These are phyloP conservation scores for Monilinia fructigena DNA, from an alignment of 2,329 filamentous ascomycete species.

Conservation along the genomic window DNA sequence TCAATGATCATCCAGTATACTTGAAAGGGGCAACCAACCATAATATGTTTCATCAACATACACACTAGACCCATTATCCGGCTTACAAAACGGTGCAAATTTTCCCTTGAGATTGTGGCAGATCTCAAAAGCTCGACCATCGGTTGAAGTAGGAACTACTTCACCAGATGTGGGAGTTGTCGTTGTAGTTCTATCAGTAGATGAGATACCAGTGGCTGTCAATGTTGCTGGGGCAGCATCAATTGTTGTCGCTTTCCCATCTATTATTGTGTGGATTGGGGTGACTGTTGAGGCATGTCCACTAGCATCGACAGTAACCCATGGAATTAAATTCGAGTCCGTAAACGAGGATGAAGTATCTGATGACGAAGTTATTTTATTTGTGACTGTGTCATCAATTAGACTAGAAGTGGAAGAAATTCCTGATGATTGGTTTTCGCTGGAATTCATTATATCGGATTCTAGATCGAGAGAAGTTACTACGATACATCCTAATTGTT, in stretches of 20 bases:
- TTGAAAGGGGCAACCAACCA: conserved; percentile 24
- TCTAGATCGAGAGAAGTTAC: conserved; percentile 5
- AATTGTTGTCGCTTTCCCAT: conserved; percentile 32
- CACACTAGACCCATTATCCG: conserved; percentile 36
- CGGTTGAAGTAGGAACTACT: conserved; percentile 26
- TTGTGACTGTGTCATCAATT: neutral
- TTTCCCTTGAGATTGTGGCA: conserved; percentile 36
- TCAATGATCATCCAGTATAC: conserved; percentile 13
- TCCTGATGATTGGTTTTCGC: neutral
- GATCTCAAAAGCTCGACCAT: conserved; percentile 36
- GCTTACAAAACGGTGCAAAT: conserved; percentile 38
- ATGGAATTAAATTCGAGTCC: conserved; percentile 29
- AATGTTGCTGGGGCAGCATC: conserved; percentile 30
- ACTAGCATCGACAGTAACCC: conserved; percentile 36
- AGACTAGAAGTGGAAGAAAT: neutral
- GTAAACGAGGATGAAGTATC: conserved; percentile 2
- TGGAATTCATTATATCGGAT: neutral
- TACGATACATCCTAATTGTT: neutral
- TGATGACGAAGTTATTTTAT: neutral
- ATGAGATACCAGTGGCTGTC: conserved; percentile 28
- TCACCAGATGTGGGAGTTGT: conserved; percentile 27
- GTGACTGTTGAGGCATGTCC: conserved; percentile 35
- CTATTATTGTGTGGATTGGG: conserved; percentile 32
- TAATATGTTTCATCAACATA: conserved; percentile 38
- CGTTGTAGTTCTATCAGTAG: conserved; percentile 11